Percentiles rank a stretch among this genome's conserved stretches.
phyloP scores from a whole-genome alignment of 176 grass and related monocot species.

The Hordeum vulgare region DNA sequence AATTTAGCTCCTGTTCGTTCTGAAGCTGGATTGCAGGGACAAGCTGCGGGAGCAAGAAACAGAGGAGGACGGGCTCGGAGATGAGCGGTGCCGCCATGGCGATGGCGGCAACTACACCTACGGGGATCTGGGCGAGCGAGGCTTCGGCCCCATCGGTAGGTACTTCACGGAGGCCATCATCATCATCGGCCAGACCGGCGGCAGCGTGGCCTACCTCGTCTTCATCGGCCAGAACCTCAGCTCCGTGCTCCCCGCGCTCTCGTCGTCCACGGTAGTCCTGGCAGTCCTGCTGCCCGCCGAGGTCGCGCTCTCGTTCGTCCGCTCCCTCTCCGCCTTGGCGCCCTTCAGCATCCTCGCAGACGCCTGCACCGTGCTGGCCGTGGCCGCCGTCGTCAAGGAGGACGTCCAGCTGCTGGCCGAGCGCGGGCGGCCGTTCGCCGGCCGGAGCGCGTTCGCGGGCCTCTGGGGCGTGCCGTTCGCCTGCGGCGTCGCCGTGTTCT shows the following conservation, averaged over 20 bases:
- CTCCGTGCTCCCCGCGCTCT: conserved; percentile 52
- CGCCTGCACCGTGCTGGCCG: conserved; percentile 66
- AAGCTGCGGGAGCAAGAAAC: conserved; percentile 47
- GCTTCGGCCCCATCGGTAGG: conserved; percentile 43
- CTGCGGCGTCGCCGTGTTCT: conserved; percentile 71
- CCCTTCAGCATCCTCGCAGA: conserved; percentile 77
- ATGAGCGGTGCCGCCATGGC: conserved; percentile 4
- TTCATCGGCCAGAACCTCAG: conserved; percentile 89
- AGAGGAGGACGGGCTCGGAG: not conserved
- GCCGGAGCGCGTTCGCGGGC: conserved; percentile 37
- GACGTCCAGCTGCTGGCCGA: conserved; percentile 41
- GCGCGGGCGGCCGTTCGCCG: conserved; percentile 22
- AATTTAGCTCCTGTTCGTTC: not conserved
- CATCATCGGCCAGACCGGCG: conserved; percentile 64
- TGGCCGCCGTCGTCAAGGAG: conserved; percentile 73
- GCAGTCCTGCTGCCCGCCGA: conserved; percentile 55
- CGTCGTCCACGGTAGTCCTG: conserved; percentile 44
- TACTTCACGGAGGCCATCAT: conserved; percentile 69
- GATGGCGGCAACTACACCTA: conserved; percentile 40
- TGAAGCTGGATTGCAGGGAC: conserved; percentile 68
- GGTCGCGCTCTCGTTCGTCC: conserved; percentile 56
- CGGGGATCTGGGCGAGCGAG: conserved; percentile 60
- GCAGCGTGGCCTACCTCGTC: conserved; percentile 77
- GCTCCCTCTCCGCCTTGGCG: conserved; percentile 55
- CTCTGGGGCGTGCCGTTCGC: conserved; percentile 69